Evolutionary conservation across 768 basidiomycete species (phyloP).

Genomic region (Lentinula sp.): DNA sequence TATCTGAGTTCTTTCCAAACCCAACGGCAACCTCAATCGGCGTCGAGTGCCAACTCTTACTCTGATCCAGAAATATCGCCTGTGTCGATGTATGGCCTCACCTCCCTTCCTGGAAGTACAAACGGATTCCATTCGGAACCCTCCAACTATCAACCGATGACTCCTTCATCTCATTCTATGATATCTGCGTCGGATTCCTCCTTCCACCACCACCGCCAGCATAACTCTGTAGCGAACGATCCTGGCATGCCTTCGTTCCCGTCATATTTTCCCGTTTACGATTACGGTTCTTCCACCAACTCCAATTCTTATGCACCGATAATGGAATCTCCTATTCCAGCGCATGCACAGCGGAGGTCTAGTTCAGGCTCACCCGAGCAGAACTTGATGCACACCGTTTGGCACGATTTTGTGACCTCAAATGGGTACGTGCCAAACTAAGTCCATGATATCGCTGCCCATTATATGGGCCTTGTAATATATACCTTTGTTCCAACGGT

Average conservation of each 20-base stretch:
- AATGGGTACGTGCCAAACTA: constrained; percentile 13
- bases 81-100: constrained; percentile 30
- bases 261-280: constrained; percentile 72
- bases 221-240: constrained; percentile 7
- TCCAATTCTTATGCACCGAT: constrained; percentile 25
- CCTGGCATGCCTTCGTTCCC: constrained; percentile 32
- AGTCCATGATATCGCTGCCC: not conserved
- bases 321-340: constrained; percentile 32
- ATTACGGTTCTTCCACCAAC: constrained; percentile 43
- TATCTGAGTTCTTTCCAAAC: constrained; percentile 60
- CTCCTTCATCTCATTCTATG: constrained; percentile 8
- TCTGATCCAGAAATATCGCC: constrained; percentile 31
- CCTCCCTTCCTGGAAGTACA: constrained; percentile 12
- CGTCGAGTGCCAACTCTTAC: constrained; percentile 2
- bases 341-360: constrained; percentile 25
- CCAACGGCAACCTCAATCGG: constrained; percentile 7
- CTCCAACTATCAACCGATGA: constrained; percentile 22
- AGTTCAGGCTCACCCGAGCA: constrained; percentile 54
- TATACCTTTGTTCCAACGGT: not conserved
- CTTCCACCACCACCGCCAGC: constrained; percentile 10
- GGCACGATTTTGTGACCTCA: constrained; percentile 57
- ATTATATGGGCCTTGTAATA: not conserved
- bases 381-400: constrained; percentile 52
- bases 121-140: constrained; percentile 28
- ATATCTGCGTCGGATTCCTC: constrained; percentile 13